Evolutionary conservation across 1,284 basidiomycete genomes (phyloP).

Genomic region (Cryptococcus sp.): DNA sequence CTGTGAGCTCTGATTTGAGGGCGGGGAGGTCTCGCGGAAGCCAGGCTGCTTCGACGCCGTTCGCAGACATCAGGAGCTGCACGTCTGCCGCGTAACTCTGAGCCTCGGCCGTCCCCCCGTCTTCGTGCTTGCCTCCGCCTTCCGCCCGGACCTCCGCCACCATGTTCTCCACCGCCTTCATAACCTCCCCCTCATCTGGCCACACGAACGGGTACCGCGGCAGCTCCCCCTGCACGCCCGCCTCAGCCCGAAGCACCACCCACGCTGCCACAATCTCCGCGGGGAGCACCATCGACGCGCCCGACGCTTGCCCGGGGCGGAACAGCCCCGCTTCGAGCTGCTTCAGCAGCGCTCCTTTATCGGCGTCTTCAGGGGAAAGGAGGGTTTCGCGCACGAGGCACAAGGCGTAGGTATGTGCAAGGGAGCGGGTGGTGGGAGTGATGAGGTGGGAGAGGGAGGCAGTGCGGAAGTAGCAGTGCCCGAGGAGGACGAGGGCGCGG

Average conservation of each 20-base stretch:
- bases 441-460: background rate
- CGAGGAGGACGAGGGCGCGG: constrained; percentile 5
- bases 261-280: constrained; percentile 4
- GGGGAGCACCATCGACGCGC: background rate
- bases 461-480: constrained; percentile 7
- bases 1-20: constrained; percentile 1
- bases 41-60: no score
- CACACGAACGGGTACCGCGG: background rate
- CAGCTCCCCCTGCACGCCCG: background rate
- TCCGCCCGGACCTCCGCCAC: no score
- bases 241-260: constrained; percentile 4
- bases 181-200: background rate
- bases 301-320: no score
- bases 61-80: no score
- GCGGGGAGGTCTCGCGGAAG: background rate
- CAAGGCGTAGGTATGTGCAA: constrained; percentile 4
- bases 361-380: no score
- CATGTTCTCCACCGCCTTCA: no score
- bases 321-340: constrained; percentile 1
- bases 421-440: no score
- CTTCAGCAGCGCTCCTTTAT: background rate
- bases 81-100: no score
- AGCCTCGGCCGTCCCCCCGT: no score
- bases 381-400: constrained; percentile 2
- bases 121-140: no score